Evolutionary conservation across 2,329 filamentous ascomycete species (phyloP), one percentile per base, ranked within the genome.

Genomic region (Spiromastix sp.): DNA sequence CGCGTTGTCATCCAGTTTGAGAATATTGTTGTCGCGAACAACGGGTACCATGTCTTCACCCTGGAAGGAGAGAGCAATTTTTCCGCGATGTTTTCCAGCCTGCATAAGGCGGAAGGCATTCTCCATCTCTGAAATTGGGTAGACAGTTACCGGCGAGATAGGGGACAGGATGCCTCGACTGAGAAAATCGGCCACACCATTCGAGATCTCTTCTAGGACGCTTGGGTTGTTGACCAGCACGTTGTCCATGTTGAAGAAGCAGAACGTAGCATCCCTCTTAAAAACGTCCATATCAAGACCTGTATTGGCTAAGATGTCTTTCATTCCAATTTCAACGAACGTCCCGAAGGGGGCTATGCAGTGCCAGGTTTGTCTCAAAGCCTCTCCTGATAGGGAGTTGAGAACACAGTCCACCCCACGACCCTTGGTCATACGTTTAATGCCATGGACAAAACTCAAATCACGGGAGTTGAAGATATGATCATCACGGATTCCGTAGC

Each of bases 31-130:
- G n/a, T 24, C 21, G 21, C 7, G 21, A 24, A 7, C n/a, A 24
- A 24, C 21, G 7, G 21, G 21, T n/a, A 24, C 10, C 3, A 3
- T 8, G 18, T 5, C 21, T 34, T 34, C 9, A 12, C 21, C 20
- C 5, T 22, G 10, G 10, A 22, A 13, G 6, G 4, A 5, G 10
- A 63, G 37, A 10, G 61, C 54, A 3, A 62, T 40, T 39, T 62
- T 63, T 9, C 61, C 59, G 1, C 56, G 49, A 30, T 61, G 57
- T 2, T 44, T 44, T 0, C 56, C 57, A 4, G 43, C 27, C 8
- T 51, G 50, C 30, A 63, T 51, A 36, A 41, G 47, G 1, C 40
- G 27, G 10, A 63, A 40, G 0, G 56, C 59, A 1, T 38, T 38
- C 2, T 33, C 7, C 0, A 56, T 31, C 0, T 51, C 27, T 8